Base-by-base conservation (phyloP, 441 rosid genomes). In the Omphalea diandra region DNA sequence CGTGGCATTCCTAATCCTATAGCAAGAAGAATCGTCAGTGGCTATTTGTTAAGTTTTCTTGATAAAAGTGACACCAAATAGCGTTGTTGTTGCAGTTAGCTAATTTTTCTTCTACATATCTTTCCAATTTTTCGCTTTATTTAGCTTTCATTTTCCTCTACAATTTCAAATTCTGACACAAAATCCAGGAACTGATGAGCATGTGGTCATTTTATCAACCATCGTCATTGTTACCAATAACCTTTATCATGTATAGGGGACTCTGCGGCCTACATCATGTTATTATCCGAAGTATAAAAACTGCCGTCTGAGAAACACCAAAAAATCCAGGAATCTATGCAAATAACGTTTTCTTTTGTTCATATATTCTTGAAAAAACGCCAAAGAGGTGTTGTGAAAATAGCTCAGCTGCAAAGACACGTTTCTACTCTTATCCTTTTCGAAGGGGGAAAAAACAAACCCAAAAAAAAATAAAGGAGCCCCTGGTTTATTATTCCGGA, bases 11-110 rank as follows among this genome's bases (percentile, higher is more conserved):
- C 97, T 11, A 85, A 92, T 78, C 98, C 94, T 27, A 63, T 95
- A 26, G 93, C 89, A 14, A 82, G 98, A 14, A 78, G 99, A 65
- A 87, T 95, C 14, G 98, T 95, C 22, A 91, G 99, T 41, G 99
- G 98, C 57, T 92, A 86, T 80, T 70, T 95, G 63, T 77, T 92
- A 80, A 94, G 96, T 79, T 89, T 88, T 65, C 84, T 95, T 14
- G 97, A 95, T 65, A 83, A 74, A 76, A 84, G 59, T 60, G 88
- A 82, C 43, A 49, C 67, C 33, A 41, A 76, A 46, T 22, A 49
- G 24, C 63, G 17, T n/a, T n/a, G n/a, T n/a, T n/a, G n/a, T n/a
- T n/a, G n/a, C n/a, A n/a, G n/a, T n/a, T n/a, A n/a, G n/a, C n/a
- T n/a, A n/a, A n/a, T n/a, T n/a, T n/a, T n/a, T n/a, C n/a, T n/a